phyloP scores from a whole-genome alignment of 2,329 filamentous ascomycete species.

The Colletotrichum acutatum region DNA sequence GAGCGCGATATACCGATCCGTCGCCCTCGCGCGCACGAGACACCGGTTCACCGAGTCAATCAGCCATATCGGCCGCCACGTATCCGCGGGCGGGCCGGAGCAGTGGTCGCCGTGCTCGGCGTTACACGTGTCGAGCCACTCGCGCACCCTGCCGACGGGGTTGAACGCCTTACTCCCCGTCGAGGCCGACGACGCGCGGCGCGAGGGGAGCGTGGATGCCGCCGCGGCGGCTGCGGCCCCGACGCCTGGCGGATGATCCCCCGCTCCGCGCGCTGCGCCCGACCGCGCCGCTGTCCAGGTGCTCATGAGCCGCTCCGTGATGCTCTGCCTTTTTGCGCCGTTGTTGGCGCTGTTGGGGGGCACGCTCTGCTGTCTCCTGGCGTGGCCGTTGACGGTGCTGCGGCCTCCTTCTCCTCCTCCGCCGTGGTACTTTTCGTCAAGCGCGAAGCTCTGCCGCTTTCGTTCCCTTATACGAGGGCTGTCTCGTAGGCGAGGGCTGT shows the following conservation, averaged over 20 bases:
- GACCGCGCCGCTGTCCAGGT: conserved; percentile 31
- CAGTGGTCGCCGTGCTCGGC: conserved; percentile 55
- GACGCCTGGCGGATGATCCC: too few relatives aligned
- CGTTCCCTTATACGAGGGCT: conserved; percentile 37
- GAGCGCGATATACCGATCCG: conserved; percentile 55
- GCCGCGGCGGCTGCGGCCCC: background rate
- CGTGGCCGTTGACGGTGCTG: conserved; percentile 15
- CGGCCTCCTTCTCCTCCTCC: background rate
- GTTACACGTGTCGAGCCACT: conserved; percentile 57
- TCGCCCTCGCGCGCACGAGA: conserved; percentile 50
- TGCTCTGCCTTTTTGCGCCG: conserved; percentile 50
- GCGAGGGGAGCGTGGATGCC: conserved; percentile 23
- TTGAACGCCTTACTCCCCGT: conserved; percentile 42
- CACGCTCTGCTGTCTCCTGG: conserved; percentile 14
- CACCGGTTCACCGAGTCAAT: conserved; percentile 53
- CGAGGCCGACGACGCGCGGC: conserved; percentile 35
- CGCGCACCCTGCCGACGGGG: conserved; percentile 51
- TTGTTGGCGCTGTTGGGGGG: conserved; percentile 21
- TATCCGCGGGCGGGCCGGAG: conserved; percentile 40
- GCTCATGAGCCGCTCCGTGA: conserved; percentile 51
- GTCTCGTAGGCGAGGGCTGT: conserved; percentile 31
- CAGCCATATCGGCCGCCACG: conserved; percentile 54
- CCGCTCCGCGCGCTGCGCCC: too few relatives aligned
- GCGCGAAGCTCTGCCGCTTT: conserved; percentile 36
- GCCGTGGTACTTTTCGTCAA: conserved; percentile 16